phyloP scores from a whole-genome alignment of 192 early-diverging fungal genomes.

The Linnemannia elongata region DNA sequence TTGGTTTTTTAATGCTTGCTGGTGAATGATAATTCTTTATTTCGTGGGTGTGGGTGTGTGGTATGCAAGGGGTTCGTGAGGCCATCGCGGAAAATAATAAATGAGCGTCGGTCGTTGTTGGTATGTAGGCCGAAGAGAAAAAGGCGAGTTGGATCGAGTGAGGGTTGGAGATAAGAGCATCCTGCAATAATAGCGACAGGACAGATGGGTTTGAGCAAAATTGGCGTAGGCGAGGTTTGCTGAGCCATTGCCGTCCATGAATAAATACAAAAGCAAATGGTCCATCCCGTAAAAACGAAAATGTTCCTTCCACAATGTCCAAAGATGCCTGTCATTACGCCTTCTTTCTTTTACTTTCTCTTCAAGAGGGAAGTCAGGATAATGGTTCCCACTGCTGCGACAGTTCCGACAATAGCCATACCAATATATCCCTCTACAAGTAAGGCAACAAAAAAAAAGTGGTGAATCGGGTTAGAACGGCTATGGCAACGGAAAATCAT shows the following conservation, averaged over 20 bases:
- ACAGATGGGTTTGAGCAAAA: neutral
- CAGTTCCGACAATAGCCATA: conserved; percentile 88
- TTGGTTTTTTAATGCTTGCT: neutral
- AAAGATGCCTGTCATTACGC: too few species aligned
- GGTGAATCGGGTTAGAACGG: neutral
- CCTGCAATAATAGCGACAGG: neutral
- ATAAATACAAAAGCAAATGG: neutral
- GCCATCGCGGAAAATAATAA: neutral
- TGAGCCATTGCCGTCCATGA: neutral
- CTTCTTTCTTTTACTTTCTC: conserved; percentile 30
- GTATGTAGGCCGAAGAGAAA: neutral
- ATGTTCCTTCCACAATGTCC: neutral
- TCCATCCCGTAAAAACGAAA: neutral
- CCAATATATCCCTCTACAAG: conserved; percentile 87
- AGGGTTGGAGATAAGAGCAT: neutral
- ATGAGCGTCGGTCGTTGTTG: neutral
- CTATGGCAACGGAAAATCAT: too few species aligned
- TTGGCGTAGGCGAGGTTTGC: neutral
- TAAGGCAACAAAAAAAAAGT: neutral
- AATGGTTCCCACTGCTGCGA: conserved; percentile 76
- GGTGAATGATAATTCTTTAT: neutral
- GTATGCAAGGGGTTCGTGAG: neutral
- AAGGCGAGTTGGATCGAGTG: too few species aligned
- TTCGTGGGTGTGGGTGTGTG: neutral
- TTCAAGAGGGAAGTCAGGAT: conserved; percentile 68